Evolutionary conservation across 805 yeast species (phyloP), one percentile per base, ranked within the genome.

Genomic region (Clavispora fructus): DNA sequence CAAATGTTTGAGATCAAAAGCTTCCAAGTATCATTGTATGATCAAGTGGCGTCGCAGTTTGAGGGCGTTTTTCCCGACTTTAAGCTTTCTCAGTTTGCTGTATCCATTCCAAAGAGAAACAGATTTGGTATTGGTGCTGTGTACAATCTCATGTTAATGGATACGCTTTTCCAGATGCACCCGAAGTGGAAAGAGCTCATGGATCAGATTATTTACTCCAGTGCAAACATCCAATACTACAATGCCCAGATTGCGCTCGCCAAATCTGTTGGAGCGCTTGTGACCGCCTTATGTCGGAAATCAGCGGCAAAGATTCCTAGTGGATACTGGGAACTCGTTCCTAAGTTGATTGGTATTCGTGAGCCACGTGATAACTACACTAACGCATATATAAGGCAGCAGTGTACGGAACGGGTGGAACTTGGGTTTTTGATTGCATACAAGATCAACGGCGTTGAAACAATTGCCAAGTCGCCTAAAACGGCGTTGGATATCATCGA

Each of bases 251-350:
- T 83, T 13, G 69, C 79, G 4, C 77, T 86, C 17, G 85, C 88
- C 4, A 84, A 83, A 55, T 77, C 95, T 0, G 81, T 87, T 77
- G 90, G 92, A 42, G 89, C 94, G 1, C 68, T 90, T 30, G 51
- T 88, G 19, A 82, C 92, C 0, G 79, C 92, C 0, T 83, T 69
- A 55, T 75, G 85, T 48, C 76, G 80, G 50, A 53, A 51, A 12
- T 39, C 43, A 1, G 51, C 52, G 14, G 13, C 35, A 4, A 6
- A 31, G 11, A 50, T 69, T 27, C 44, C 52, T 12, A 23, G 50
- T 7, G 50, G 43, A 11, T 55, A 55, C 42, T 52, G 67, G 27
- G 53, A 53, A 2, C 58, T 71, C 26, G 81, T 80, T 0, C 58
- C 71, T 8, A 64, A 71, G 27, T 65, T 88, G n/a, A 64, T 90